Percentiles rank a stretch among this genome's conserved stretches.
Conservation (phyloP, 2,329 filamentous ascomycete genomes). For the Nigrograna mackinnonii region DNA sequence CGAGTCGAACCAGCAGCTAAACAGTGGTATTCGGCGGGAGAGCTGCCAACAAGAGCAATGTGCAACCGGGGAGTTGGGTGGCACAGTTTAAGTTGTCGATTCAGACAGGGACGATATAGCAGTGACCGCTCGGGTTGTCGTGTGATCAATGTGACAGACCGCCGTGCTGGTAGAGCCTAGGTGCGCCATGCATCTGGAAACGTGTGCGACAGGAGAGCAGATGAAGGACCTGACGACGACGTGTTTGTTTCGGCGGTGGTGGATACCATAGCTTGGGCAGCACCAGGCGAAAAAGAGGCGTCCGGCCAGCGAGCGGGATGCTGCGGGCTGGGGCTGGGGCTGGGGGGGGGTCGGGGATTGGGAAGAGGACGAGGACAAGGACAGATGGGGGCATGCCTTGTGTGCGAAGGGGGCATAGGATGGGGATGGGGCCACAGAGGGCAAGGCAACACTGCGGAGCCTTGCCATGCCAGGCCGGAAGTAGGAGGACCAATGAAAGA, state of each 20-base stretch:
- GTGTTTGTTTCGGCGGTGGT: conserved; percentile 45
- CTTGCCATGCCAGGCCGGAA: conserved; percentile 33
- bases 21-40: conserved; percentile 27
- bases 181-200: conserved; percentile 41
- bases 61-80: conserved; percentile 42
- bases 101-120: conserved; percentile 38
- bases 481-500: conserved; percentile 43
- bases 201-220: conserved; percentile 40
- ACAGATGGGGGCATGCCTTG: too few relatives aligned
- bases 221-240: conserved; percentile 42
- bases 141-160: conserved; percentile 51
- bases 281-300: conserved; percentile 39
- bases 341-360: conserved; percentile 25
- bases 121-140: conserved; percentile 44
- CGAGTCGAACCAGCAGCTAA: conserved; percentile 32
- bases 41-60: conserved; percentile 40
- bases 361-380: background rate
- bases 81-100: conserved; percentile 44
- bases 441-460: conserved; percentile 42
- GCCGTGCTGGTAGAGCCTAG: conserved; percentile 38
- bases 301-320: conserved; percentile 25
- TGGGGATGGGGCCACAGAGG: conserved; percentile 17
- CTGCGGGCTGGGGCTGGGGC: conserved; percentile 25
- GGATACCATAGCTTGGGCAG: conserved; percentile 40
- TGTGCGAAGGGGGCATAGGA: too few relatives aligned